These are phyloP conservation scores for Cryptosporidium andersoni DNA, from an alignment of 169 alveolate genomes.

Conservation along the genomic window DNA sequence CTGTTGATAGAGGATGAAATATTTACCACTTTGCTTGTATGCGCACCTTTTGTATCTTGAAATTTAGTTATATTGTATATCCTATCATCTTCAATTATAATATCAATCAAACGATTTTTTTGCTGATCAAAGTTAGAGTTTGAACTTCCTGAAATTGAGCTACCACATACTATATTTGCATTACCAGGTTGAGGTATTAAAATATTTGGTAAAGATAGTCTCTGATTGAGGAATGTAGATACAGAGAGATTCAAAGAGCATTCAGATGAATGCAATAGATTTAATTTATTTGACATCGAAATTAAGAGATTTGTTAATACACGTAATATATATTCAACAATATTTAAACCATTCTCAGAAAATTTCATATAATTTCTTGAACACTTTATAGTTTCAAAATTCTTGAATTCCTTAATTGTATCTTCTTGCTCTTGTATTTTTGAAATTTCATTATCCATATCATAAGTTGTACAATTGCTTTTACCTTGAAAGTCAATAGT, in stretches of 20 bases:
- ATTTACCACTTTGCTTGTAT: conserved; percentile 10
- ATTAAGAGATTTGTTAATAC: conserved; percentile 15
- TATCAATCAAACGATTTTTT: conserved; percentile 31
- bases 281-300: conserved; percentile 7
- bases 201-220: conserved; percentile 26
- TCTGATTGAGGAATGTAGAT: conserved; percentile 48
- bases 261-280: conserved; percentile 50
- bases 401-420: too few relatives aligned
- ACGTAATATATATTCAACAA: conserved; percentile 5
- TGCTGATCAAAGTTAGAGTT: conserved; percentile 8
- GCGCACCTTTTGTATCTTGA: not conserved
- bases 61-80: conserved; percentile 41
- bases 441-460: too few relatives aligned
- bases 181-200: conserved; percentile 38
- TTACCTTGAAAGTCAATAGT: too few relatives aligned
- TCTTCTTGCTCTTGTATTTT: too few relatives aligned
- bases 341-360: not conserved
- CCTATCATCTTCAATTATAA: conserved; percentile 65
- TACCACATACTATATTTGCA: conserved; percentile 51
- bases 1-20: not conserved
- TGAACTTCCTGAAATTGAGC: conserved; percentile 23
- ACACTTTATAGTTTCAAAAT: too few relatives aligned
- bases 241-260: conserved; percentile 31
- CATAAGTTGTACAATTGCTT: too few relatives aligned
- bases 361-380: too few relatives aligned